These are phyloP conservation scores for Scytalidium sp. DNA, from an alignment of 2,329 filamentous ascomycete genomes.

Conservation along the genomic window DNA sequence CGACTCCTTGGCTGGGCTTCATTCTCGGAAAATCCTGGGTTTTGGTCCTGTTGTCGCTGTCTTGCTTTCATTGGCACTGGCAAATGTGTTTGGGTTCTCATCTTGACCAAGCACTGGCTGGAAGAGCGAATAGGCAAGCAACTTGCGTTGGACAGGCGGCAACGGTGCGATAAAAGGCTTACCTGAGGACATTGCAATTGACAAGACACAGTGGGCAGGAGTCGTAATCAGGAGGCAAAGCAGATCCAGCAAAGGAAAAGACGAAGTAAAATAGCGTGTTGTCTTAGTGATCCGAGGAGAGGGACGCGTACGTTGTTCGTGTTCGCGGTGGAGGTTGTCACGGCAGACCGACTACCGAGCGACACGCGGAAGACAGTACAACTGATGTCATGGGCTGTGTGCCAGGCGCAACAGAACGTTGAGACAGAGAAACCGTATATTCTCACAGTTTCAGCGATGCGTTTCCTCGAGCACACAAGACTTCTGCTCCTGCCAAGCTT, in stretches of 20 bases:
- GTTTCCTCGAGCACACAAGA: too few relatives aligned
- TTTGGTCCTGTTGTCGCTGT: neutral
- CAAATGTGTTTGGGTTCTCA: neutral
- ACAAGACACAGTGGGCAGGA: neutral
- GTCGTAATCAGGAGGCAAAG: neutral
- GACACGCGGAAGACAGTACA: neutral
- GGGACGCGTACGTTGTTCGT: neutral
- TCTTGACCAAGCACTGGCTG: neutral
- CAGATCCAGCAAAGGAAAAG: neutral
- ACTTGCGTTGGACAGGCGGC: neutral
- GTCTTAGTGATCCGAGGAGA: neutral
- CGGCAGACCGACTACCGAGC: neutral
- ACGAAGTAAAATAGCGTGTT: neutral
- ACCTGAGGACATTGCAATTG: neutral
- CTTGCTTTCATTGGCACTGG: neutral
- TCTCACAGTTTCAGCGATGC: neutral
- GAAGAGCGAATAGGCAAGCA: neutral
- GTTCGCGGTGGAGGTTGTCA: neutral
- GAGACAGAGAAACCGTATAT: neutral
- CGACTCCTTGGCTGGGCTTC: neutral
- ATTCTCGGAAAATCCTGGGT: neutral
- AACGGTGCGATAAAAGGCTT: neutral
- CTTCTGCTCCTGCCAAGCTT: too few relatives aligned
- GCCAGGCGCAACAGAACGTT: neutral
- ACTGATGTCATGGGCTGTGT: neutral